phyloP scores from a whole-genome alignment of 2,329 filamentous ascomycete species.

The Penicillium sp. region DNA sequence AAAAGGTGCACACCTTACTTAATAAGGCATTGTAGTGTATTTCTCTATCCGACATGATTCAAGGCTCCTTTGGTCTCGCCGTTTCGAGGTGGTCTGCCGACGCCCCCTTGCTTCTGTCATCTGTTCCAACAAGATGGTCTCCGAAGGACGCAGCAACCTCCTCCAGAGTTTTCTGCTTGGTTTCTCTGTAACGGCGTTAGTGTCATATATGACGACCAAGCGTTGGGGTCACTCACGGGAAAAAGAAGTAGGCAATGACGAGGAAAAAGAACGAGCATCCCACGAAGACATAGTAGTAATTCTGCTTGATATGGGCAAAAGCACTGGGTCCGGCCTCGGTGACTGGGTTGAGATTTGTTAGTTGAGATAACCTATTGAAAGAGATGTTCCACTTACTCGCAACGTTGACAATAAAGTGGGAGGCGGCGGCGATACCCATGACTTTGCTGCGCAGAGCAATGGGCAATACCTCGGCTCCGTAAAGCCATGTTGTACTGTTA shows the following conservation, averaged over 20 bases:
- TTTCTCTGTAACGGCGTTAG: constrained; percentile 35
- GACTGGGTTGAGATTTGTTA: constrained; percentile 26
- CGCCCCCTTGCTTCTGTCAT: constrained; percentile 24
- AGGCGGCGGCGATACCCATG: constrained; percentile 53
- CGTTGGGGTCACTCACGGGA: constrained; percentile 41
- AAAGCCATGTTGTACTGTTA: constrained; percentile 54
- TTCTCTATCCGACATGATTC: background rate
- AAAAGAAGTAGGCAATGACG: constrained; percentile 51
- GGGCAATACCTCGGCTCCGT: constrained; percentile 54
- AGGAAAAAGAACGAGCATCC: constrained; percentile 51
- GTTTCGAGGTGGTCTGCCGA: constrained; percentile 21
- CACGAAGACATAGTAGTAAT: constrained; percentile 60
- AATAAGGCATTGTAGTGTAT: too few species aligned
- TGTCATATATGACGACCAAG: background rate
- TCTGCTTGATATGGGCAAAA: constrained; percentile 55
- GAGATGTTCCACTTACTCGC: constrained; percentile 30
- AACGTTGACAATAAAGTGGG: constrained; percentile 55
- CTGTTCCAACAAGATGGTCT: constrained; percentile 41
- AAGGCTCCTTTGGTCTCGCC: background rate
- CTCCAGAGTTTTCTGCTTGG: constrained; percentile 47
- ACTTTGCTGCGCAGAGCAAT: constrained; percentile 52
- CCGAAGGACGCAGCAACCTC: constrained; percentile 50
- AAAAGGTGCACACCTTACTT: too few species aligned
- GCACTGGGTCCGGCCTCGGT: constrained; percentile 54
- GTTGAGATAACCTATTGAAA: background rate